Evolutionary conservation across 257 asterid genomes (phyloP).

Genomic region (Forsythia suspensa): DNA sequence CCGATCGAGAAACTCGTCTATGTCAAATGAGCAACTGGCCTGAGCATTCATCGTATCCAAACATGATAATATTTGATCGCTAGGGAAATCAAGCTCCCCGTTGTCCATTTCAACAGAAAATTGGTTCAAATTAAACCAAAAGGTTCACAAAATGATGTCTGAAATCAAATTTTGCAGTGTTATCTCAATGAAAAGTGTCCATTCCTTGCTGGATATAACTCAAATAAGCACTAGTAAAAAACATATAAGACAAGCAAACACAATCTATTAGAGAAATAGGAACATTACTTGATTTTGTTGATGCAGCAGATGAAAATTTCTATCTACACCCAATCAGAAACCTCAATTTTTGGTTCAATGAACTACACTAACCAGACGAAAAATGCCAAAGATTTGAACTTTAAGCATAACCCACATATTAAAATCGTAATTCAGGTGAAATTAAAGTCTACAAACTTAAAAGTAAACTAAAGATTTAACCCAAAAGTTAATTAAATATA

Average conservation of each 20-base stretch:
- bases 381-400: not conserved
- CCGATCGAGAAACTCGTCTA: conserved; percentile 51
- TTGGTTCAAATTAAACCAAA: conserved; percentile 9
- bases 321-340: conserved; percentile 8
- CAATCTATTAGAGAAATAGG: not conserved
- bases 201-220: not conserved
- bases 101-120: conserved; percentile 43
- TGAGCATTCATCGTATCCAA: conserved; percentile 43
- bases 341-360: not conserved
- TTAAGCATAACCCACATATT: not conserved
- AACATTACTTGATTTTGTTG: not conserved
- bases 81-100: conserved; percentile 54
- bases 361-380: conserved; percentile 1
- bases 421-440: conserved; percentile 14
- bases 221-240: not conserved
- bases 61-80: conserved; percentile 46
- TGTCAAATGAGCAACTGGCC: conserved; percentile 63
- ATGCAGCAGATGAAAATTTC: not conserved
- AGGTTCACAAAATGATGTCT: not conserved
- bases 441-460: not conserved
- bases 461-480: conserved; percentile 16
- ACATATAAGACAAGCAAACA: not conserved
- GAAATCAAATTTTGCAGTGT: not conserved
- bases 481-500: not conserved
- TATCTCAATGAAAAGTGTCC: not conserved